Evolutionary conservation across 352 stramenopile genomes (phyloP), one percentile per base, ranked within the genome.

Genomic region (Globisporangium acanthophoron): DNA sequence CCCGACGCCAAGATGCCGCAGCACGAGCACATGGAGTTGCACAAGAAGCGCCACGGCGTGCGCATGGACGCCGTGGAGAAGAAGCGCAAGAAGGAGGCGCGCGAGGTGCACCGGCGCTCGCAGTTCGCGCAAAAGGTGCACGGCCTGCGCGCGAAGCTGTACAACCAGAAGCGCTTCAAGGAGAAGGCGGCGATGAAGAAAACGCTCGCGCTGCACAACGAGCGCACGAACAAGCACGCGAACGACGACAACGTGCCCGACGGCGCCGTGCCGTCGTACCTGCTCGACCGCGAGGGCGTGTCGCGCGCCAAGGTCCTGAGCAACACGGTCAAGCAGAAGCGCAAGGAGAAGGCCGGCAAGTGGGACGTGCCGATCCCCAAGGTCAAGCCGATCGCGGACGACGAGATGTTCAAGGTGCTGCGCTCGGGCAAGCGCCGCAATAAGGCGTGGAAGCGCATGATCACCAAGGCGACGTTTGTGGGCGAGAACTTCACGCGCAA

Each of bases 291-390:
- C 63, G 97, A 99, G 70, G 97, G 96, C 43, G 97, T 99, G 13
- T 98, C 89, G 54, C 89, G 97, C 40, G 97, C 98, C 62, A 99
- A 99, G 76, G 97, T 99, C 55, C 80, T 99, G 59, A 98, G 87
- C 76, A 99, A 99, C 82, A 99, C 97, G 33, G 96, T 99, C 24
- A 99, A 99, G 78, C 98, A 99, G 86, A 99, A 99, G 78, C 85
- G 98, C 62, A 99, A 99, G 77, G 98, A 99, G 83, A 99, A 99
- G 80, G 98, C 98, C 20, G 98, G 98, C 56, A 99, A 99, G 77
- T 99, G 98, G 98, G 94, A 98, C 64, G 98, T 99, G 46, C 97
- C 97, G 20, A 98, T 99, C 68, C 97, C 97, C 37, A 99, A 99
- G 81, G 87, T 96, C 49, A 94, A 94, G 75, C 97, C 98, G 5